Evolutionary conservation across 139 green algal genomes (phyloP).

Genomic region (Chlamydomonas urium): DNA sequence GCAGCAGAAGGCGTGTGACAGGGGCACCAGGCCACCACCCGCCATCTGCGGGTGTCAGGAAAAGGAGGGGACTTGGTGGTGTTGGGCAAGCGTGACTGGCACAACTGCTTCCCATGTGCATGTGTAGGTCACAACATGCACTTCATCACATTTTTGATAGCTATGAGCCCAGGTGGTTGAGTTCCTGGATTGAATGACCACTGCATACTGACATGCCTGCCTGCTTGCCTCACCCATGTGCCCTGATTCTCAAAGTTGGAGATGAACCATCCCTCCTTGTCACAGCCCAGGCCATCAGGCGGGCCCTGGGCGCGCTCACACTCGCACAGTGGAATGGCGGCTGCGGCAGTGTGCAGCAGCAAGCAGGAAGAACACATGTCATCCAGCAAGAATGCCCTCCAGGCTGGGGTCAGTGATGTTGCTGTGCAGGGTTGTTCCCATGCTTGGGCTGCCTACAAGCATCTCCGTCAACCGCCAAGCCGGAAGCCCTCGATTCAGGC

Average conservation of each 20-base stretch:
- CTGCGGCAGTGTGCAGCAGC: no score
- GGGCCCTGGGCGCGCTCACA: slow-evolving; percentile 18
- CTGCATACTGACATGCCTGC: background rate
- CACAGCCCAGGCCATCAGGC: slow-evolving; percentile 24
- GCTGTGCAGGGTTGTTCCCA: no score
- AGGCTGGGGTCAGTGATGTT: no score
- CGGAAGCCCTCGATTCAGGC: no score
- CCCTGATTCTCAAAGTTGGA: slow-evolving; percentile 37
- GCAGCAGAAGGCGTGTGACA: slow-evolving; percentile 73
- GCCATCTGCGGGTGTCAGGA: slow-evolving; percentile 23
- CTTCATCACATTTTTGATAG: no score
- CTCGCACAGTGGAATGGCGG: slow-evolving; percentile 29
- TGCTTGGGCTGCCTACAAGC: no score
- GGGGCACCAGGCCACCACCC: slow-evolving; percentile 61
- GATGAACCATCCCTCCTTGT: slow-evolving; percentile 35
- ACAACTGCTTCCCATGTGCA: background rate
- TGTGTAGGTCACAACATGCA: background rate
- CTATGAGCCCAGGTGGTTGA: no score
- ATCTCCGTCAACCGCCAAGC: no score
- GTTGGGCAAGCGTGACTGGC: background rate
- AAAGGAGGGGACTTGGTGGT: background rate
- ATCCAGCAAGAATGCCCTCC: no score
- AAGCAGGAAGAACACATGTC: no score
- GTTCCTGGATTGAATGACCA: no score
- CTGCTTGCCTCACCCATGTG: slow-evolving; percentile 18